These are phyloP conservation scores for Echria macrotheca DNA, from an alignment of 495 filamentous ascomycete species.

Conservation along the genomic window DNA sequence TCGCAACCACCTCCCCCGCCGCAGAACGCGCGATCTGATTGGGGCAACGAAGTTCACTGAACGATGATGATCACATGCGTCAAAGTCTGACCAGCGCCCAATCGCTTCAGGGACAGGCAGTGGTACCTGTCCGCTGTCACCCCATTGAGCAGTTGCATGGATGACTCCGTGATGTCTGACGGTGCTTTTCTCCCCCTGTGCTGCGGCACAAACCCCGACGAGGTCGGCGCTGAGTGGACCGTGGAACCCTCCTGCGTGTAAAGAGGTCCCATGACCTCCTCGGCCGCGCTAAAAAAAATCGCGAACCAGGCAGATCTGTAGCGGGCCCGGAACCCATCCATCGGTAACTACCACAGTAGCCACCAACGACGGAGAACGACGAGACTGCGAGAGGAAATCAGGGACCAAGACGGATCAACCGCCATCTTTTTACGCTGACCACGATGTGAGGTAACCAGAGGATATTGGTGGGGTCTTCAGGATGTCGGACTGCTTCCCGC, in stretches of 20 bases:
- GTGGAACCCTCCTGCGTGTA: constrained; percentile 21
- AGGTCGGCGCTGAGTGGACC: constrained; percentile 18
- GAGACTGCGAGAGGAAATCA: constrained; percentile 16
- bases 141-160: not conserved
- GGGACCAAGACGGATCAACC: constrained; percentile 1
- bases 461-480: too few species aligned
- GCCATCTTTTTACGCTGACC: not conserved
- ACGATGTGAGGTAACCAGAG: too few species aligned
- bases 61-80: constrained; percentile 15
- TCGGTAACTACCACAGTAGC: constrained; percentile 9
- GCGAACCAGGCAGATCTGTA: constrained; percentile 19
- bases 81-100: constrained; percentile 2
- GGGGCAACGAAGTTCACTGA: too few species aligned
- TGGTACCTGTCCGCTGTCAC: constrained; percentile 6
- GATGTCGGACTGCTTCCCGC: too few species aligned
- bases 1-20: not conserved
- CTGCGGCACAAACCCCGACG: constrained; percentile 8
- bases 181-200: constrained; percentile 3
- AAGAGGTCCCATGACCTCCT: constrained; percentile 29
- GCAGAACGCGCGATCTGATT: constrained; percentile 1
- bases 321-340: constrained; percentile 9
- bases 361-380: too few species aligned
- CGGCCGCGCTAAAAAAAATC: constrained; percentile 19
- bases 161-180: constrained; percentile 17
- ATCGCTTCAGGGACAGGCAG: constrained; percentile 14